Evolutionary conservation across 495 filamentous ascomycete genomes (phyloP), one percentile per base, ranked within the genome.

Genomic region (Penicillium canariense): DNA sequence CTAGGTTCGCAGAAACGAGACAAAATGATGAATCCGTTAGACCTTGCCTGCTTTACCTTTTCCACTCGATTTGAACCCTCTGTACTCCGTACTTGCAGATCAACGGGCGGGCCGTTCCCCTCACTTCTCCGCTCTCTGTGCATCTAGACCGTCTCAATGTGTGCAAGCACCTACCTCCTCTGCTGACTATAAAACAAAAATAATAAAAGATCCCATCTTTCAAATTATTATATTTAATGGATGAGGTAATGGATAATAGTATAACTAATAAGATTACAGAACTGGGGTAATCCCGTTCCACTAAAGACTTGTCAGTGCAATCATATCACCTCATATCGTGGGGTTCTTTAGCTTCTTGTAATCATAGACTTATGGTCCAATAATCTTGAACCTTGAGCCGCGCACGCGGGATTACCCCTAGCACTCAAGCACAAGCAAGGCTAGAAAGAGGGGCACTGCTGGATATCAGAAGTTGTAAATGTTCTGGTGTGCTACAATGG

Each of bases 71-170:
- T n/a, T n/a, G n/a, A n/a, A 17, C 11, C 18, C 3, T 32, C 12
- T 47, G 18, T 11, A 4, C 11, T 17, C 42, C 7, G 15, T 28
- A 17, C 28, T n/a, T 34, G 18, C 32, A 9, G 43, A 48, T 54
- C 43, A 34, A 28, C 51, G 40, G 44, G 52, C 43, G 52, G 52
- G 52, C 42, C 50, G 23, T n/a, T 48, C 52, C 43, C 32, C 52
- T 54, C 52, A 48, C 52, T 32, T 54, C 52, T 54, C 43, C 43
- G 52, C 52, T 47, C 43, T 3, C 4, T 32, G 26, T 54, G 52
- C 52, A 54, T 54, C 34, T 43, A 26, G 2, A 15, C 46, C 4
- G 12, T 7, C 26, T 10, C n/a, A 26, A 18, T 25, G 26, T 25
- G 26, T 52, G 36, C 26, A 40, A 6, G 38, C 39, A 15, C 18